Conservation (phyloP, 345 rosid genomes). For the Populus davidiana region DNA sequence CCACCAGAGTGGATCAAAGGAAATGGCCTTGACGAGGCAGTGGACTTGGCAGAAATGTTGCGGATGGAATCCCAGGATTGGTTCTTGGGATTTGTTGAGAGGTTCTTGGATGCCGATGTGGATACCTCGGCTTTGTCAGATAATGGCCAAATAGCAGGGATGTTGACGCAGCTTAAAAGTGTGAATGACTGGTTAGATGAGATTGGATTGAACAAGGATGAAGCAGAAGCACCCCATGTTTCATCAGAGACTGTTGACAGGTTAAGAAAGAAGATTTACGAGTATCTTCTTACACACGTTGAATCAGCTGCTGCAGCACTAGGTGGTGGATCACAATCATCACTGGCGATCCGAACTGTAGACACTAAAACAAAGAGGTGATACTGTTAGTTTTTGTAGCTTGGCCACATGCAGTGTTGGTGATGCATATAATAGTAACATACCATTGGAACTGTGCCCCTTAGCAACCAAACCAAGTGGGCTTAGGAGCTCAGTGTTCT, state of each 20-base stretch:
- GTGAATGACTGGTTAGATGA: slow-evolving; percentile 92
- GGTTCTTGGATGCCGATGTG: slow-evolving; percentile 76
- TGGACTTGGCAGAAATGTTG: slow-evolving; percentile 71
- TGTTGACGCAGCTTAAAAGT: slow-evolving; percentile 88
- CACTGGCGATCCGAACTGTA: slow-evolving; percentile 34
- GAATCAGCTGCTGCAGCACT: slow-evolving; percentile 95
- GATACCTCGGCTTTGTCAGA: slow-evolving; percentile 56
- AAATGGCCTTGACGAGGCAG: slow-evolving; percentile 57
- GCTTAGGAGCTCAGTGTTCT: slow-evolving; percentile 7
- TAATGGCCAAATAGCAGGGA: slow-evolving; percentile 85
- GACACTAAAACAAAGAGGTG: slow-evolving; percentile 60
- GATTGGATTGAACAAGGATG: slow-evolving; percentile 59
- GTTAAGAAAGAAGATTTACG: slow-evolving; percentile 84
- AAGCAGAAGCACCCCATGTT: slow-evolving; percentile 44
- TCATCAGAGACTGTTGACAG: slow-evolving; percentile 62
- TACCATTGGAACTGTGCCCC: slow-evolving; percentile 4
- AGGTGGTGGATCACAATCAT: slow-evolving; percentile 58
- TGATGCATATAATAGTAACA: slow-evolving; percentile 11
- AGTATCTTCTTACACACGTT: slow-evolving; percentile 82
- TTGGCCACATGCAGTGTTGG: slow-evolving; percentile 1
- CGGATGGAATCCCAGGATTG: slow-evolving; percentile 79
- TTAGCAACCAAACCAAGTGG: slow-evolving; percentile 6
- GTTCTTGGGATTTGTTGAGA: slow-evolving; percentile 89
- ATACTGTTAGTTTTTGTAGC: slow-evolving; percentile 8
- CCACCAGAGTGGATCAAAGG: slow-evolving; percentile 76